Conservation (phyloP, 2,329 filamentous ascomycete species). For the Paecilomyces formosus region DNA sequence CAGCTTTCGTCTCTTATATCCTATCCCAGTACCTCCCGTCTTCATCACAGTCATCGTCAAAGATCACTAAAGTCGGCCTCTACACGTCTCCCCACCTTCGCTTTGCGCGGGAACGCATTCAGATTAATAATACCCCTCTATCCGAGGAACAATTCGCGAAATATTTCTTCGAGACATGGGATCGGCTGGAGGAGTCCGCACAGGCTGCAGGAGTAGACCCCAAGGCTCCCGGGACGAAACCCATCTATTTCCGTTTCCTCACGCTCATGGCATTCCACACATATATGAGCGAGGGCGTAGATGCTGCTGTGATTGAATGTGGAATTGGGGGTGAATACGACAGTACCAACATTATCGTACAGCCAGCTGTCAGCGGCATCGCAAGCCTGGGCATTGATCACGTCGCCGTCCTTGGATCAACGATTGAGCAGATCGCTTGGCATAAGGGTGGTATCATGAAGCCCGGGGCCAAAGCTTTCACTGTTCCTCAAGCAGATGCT, state of each 20-base stretch:
- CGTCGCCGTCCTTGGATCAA: constrained; percentile 68
- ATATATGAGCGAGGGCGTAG: constrained; percentile 68
- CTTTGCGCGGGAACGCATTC: constrained; percentile 76
- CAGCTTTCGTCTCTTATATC: constrained; percentile 74
- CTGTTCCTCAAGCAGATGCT: constrained; percentile 48
- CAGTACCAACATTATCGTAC: constrained; percentile 74
- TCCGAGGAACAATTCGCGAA: constrained; percentile 60
- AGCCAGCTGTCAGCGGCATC: constrained; percentile 64
- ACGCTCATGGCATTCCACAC: constrained; percentile 82
- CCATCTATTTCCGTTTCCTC: constrained; percentile 86
- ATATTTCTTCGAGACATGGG: constrained; percentile 83
- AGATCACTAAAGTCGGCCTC: constrained; percentile 57
- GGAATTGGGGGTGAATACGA: constrained; percentile 94
- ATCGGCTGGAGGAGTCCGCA: constrained; percentile 51
- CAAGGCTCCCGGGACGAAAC: constrained; percentile 55
- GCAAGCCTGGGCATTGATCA: constrained; percentile 83
- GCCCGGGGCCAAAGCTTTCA: constrained; percentile 54
- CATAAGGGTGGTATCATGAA: constrained; percentile 90
- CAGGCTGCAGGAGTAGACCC: constrained; percentile 47
- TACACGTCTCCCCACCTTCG: constrained; percentile 84
- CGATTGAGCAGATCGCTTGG: constrained; percentile 79
- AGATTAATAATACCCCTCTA: constrained; percentile 66
- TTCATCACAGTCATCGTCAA: constrained; percentile 19
- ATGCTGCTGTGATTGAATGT: constrained; percentile 78
- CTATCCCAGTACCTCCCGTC: constrained; percentile 53